Evolutionary conservation across 1,139 yeast species (phyloP).

Genomic region (Diutina scorzettiae): DNA sequence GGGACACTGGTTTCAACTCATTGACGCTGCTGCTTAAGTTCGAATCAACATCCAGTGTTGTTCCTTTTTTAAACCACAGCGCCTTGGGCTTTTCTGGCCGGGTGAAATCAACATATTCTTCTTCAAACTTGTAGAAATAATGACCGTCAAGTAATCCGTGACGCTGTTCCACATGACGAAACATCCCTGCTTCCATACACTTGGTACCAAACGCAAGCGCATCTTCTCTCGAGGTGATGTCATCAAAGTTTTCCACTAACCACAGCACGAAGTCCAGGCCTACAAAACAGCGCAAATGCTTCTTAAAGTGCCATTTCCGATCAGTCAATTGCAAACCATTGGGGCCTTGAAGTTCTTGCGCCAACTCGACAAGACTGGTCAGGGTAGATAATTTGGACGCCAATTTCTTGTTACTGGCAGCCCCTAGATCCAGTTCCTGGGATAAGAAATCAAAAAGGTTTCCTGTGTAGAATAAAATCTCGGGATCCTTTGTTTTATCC

Average conservation of each 20-base stretch:
- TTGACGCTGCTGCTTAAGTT: not conserved
- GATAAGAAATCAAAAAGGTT: constrained; percentile 58
- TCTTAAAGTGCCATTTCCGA: constrained; percentile 84
- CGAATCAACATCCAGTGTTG: not conserved
- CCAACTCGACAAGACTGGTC: constrained; percentile 32
- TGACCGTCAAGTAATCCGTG: constrained; percentile 89
- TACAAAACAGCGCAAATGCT: constrained; percentile 65
- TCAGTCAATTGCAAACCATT: constrained; percentile 61
- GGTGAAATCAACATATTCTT: constrained; percentile 36
- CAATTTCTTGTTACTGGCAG: constrained; percentile 17
- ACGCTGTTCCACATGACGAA: constrained; percentile 69
- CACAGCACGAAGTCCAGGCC: constrained; percentile 83
- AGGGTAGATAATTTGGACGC: constrained; percentile 27
- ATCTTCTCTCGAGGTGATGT: constrained; percentile 68
- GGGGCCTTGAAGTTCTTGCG: constrained; percentile 53
- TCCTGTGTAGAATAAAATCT: constrained; percentile 81
- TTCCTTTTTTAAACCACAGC: constrained; percentile 1
- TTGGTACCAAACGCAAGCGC: constrained; percentile 72
- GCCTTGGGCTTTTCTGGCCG: constrained; percentile 6
- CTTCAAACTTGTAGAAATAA: constrained; percentile 68
- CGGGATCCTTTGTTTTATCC: constrained; percentile 51
- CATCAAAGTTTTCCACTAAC: constrained; percentile 69
- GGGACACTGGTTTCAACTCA: not conserved
- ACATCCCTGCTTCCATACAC: constrained; percentile 59
- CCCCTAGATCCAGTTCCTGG: constrained; percentile 30